Base-by-base conservation (phyloP, 2,329 filamentous ascomycete species). In the Colletotrichum camelliae region DNA sequence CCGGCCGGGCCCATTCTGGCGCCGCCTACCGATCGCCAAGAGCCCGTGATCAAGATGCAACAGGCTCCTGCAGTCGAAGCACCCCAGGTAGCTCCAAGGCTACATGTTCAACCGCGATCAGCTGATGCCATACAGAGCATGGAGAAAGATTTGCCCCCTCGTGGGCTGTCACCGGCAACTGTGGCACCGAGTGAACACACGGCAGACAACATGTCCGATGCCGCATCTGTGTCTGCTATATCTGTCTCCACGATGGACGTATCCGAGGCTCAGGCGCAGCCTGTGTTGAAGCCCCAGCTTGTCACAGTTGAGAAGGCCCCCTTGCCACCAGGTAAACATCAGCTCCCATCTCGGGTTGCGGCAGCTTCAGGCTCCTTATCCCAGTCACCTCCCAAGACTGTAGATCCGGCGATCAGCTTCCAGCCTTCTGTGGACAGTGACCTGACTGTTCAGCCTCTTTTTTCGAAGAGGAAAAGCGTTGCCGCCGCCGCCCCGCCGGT, bases 171-270 rank as follows among this genome's bases (percentile, higher is more conserved):
- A 31, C 29, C 24, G 15, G 16, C 39, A 21, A 37, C 35, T 4
- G 31, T 3, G 5, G 21, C 43, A 4, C 16, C 31, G 33, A 62
- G n/a, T 55, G 29, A 37, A 21, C 55, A 31, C 10, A 21, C 7
- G 9, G n/a, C 21, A 13, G 74, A 76, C 16, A 71, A 62, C 52
- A 21, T 67, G 18, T 76, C 74, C 8, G 74, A 80, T 68, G 70
- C 69, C 29, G 79, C 77, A 16, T 80, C 79, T 2, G 65, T 79
- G 5, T 80, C 67, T 68, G 70, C 72, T 27, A 76, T 76, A 21
- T 80, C 79, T 2, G 70, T 79, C 6, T 80, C 79, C 2, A 80
- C 78, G 1, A 76, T 79, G 65, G 79, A 81, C 31, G 76, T 80
- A 10, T 74, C 75, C 2, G 80, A 80, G 39, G 79, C 77, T 2